Base-by-base conservation (phyloP, 352 stramenopile species). In the Globisporangium nunn region DNA sequence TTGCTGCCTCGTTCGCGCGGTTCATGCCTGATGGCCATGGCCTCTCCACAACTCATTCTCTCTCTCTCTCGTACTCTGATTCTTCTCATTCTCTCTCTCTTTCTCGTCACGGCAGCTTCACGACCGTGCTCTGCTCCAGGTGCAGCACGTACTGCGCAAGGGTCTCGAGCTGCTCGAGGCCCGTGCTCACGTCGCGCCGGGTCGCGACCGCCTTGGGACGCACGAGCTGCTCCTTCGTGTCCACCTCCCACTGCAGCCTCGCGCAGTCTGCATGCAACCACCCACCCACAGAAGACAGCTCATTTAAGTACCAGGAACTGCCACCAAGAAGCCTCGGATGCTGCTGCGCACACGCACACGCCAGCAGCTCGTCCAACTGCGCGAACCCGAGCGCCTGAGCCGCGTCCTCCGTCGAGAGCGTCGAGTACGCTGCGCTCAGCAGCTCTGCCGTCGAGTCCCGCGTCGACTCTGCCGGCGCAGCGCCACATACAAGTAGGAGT, bases 91-190 rank as follows among this genome's bases (percentile, higher is more conserved):
- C 23, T 23, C 23, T 23, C 23, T 23, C 23, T 23, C 23, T 23
- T 23, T 18, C 41, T 45, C 43, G 8, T 59, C 67, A 86, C 31
- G 66, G 59, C 18, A 88, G 59, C 62, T 85, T 86, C 41, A 85
- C 52, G 33, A 86, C 55, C 17, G 75, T 89, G 62, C 74, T 85
- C 63, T 87, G 74, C 66, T 89, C 79, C 60, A 89, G 66, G 67
- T 87, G 76, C 45, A 89, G 67, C 64, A 89, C 76, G 33, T 78
- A 78, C 58, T 82, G 69, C 39, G 79, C 78, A 50, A 89, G 63
- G 44, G 65, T 81, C 53, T 89, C 75, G 50, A 89, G 74, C 64
- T 87, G 76, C 50, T 78, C 60, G 23, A 89, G 65, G 51, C 78
- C 71, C 10, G 62, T 60, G 8, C 45, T 50, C 6, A 66, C 61